Evolutionary conservation across 2,329 filamentous ascomycete species (phyloP).

Genomic region (Rhinocladiella similis): DNA sequence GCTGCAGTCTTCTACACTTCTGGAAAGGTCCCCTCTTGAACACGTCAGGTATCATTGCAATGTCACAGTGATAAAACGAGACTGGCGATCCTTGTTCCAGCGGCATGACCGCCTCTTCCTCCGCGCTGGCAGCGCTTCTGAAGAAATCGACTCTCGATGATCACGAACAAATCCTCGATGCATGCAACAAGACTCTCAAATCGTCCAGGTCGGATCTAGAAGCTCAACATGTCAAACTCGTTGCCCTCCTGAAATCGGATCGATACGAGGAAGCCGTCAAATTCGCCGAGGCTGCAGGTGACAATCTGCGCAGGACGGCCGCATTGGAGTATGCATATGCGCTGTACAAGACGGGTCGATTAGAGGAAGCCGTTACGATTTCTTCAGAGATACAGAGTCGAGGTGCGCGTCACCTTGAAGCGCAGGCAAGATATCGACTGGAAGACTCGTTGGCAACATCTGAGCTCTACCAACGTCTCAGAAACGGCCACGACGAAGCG

Average conservation of each 20-base stretch:
- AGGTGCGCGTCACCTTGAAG: conserved; percentile 60
- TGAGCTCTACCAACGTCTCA: conserved; percentile 55
- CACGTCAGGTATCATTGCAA: background rate
- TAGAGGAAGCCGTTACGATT: conserved; percentile 55
- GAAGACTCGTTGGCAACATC: conserved; percentile 60
- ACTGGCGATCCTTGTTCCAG: background rate
- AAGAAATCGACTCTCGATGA: conserved; percentile 60
- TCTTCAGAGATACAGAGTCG: conserved; percentile 46
- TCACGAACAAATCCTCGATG: conserved; percentile 61
- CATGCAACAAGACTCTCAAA: conserved; percentile 58
- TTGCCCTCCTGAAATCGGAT: conserved; percentile 64
- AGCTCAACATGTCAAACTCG: conserved; percentile 59
- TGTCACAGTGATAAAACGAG: conserved; percentile 2
- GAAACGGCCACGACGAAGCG: conserved; percentile 42
- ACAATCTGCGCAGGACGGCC: conserved; percentile 55
- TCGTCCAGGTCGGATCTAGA: conserved; percentile 58
- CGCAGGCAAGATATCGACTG: conserved; percentile 61
- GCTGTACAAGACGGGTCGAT: conserved; percentile 61
- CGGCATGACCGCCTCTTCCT: conserved; percentile 38
- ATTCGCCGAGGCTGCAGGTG: conserved; percentile 55
- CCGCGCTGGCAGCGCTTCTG: conserved; percentile 56
- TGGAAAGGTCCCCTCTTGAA: too few species aligned
- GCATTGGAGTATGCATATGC: conserved; percentile 64
- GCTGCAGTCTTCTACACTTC: too few species aligned
- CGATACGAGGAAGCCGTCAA: conserved; percentile 62